phyloP scores from a whole-genome alignment of 305 asterid species.

The Euphrasia arctica region DNA sequence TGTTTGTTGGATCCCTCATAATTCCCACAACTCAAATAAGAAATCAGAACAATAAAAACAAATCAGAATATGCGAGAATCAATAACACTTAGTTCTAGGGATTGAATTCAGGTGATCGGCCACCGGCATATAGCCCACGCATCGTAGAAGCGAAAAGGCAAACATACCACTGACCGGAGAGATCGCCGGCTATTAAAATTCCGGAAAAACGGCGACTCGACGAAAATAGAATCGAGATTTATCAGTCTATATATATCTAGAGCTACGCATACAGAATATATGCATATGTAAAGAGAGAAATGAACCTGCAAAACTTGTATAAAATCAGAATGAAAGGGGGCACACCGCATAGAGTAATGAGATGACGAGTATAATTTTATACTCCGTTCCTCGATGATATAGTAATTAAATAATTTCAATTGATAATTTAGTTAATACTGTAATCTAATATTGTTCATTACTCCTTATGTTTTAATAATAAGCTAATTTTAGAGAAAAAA shows the following conservation, averaged over 20 bases:
- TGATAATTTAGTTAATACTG: too few species aligned
- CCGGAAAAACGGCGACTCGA: conserved; percentile 23
- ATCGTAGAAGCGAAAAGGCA: conserved; percentile 20
- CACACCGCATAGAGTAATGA: conserved; percentile 10
- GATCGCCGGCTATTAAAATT: conserved; percentile 43
- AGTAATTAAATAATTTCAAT: too few species aligned
- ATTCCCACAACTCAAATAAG: conserved; percentile 5
- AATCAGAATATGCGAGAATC: not conserved
- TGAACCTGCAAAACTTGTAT: conserved; percentile 37
- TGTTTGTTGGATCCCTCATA: too few species aligned
- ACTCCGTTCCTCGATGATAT: too few species aligned
- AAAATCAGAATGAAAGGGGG: conserved; percentile 25
- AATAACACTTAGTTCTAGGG: conserved; percentile 33
- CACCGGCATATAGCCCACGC: conserved; percentile 27
- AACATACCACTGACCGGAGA: conserved; percentile 17
- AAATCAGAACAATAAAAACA: not conserved
- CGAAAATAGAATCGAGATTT: not conserved
- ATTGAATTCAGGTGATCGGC: conserved; percentile 45
- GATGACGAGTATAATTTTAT: conserved; percentile 19
- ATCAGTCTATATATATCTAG: not conserved
- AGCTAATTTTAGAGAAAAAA: too few species aligned
- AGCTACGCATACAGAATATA: conserved; percentile 8
- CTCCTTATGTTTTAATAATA: too few species aligned
- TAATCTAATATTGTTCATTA: too few species aligned
- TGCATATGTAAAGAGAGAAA: conserved; percentile 24